Conservation (phyloP, 116 monocot species). For the Thalassia testudinum region DNA sequence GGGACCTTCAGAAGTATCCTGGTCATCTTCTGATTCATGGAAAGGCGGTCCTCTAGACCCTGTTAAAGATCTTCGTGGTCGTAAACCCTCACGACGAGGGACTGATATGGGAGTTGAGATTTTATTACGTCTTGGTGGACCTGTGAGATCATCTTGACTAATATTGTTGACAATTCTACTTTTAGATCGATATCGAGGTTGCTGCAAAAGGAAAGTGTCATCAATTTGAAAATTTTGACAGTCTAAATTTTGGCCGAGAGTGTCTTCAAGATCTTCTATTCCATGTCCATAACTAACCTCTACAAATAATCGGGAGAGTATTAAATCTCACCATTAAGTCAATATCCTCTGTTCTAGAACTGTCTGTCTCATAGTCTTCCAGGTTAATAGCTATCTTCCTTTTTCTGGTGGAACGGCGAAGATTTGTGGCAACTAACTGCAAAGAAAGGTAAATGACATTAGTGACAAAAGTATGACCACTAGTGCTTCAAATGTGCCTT, state of each 20-base stretch:
- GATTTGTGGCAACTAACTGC: slow-evolving; percentile 57
- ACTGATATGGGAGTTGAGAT: slow-evolving; percentile 16
- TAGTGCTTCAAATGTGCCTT: no score
- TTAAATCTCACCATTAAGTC: slow-evolving; percentile 88
- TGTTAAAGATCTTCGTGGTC: slow-evolving; percentile 51
- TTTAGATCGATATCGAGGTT: slow-evolving; percentile 49
- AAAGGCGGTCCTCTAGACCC: slow-evolving; percentile 26
- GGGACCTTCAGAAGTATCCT: slow-evolving; percentile 68
- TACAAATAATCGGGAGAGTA: slow-evolving; percentile 25
- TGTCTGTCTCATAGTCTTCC: slow-evolving; percentile 77
- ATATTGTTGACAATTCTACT: slow-evolving; percentile 45
- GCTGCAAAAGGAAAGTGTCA: slow-evolving; percentile 22
- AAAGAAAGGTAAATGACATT: no score
- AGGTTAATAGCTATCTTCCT: slow-evolving; percentile 75
- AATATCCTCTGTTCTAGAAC: slow-evolving; percentile 79
- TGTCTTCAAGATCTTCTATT: not conserved
- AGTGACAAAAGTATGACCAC: no score
- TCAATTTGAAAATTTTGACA: not conserved
- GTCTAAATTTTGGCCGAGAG: not conserved
- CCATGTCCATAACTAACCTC: slow-evolving; percentile 14
- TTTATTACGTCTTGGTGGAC: slow-evolving; percentile 31
- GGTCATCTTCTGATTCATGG: slow-evolving; percentile 64
- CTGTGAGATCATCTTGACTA: slow-evolving; percentile 39
- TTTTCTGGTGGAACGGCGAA: slow-evolving; percentile 90
- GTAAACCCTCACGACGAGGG: slow-evolving; percentile 83